Evolutionary conservation across 441 rosid species (phyloP).

Genomic region (Populus trichocarpa): DNA sequence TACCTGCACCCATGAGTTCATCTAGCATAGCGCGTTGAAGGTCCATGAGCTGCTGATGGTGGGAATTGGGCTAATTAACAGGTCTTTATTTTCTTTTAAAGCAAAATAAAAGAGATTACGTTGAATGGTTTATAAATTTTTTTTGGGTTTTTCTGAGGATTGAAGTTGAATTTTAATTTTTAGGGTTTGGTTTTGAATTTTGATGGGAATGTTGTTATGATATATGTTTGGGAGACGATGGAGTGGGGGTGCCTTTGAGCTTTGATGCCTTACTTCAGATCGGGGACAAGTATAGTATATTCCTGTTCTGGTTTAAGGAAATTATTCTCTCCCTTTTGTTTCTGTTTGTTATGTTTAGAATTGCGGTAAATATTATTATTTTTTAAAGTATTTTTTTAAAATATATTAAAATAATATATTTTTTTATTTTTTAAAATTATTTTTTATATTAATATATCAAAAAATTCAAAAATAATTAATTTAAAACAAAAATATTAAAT

Average conservation of each 20-base stretch:
- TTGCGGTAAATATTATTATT: too few relatives aligned
- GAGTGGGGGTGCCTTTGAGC: not conserved
- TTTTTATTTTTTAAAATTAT: too few relatives aligned
- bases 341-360: too few relatives aligned
- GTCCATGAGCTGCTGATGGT: constrained; percentile 52
- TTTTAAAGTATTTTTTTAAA: too few relatives aligned
- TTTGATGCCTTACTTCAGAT: not conserved
- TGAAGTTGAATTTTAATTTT: not conserved
- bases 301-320: not conserved
- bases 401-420: too few relatives aligned
- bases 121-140: not conserved
- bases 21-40: constrained; percentile 94
- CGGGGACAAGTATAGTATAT: not conserved
- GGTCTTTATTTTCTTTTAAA: not conserved
- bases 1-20: constrained; percentile 98
- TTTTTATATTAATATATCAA: too few relatives aligned
- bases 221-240: not conserved
- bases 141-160: not conserved
- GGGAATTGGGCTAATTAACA: not conserved
- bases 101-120: not conserved
- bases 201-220: not conserved
- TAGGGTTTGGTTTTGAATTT: not conserved
- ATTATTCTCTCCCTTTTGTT: not conserved
- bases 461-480: too few relatives aligned
- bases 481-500: too few relatives aligned